Conservation (phyloP, 2,329 filamentous ascomycete genomes). For the Penicillium italicum region DNA sequence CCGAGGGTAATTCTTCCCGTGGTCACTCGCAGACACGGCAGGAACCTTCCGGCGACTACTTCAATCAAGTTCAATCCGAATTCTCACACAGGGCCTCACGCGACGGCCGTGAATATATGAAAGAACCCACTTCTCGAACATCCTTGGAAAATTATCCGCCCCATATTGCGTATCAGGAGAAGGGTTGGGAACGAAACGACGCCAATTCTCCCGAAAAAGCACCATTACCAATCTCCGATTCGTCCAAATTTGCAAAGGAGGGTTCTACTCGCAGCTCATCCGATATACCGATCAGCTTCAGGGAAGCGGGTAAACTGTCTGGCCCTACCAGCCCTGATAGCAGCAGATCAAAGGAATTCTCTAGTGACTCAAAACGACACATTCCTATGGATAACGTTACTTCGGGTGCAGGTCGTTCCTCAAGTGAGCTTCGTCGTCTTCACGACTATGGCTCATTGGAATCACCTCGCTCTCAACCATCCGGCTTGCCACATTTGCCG, state of each 20-base stretch:
- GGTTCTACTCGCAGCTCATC: slow-evolving; percentile 47
- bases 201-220: slow-evolving; percentile 17
- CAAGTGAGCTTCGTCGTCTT: slow-evolving; percentile 55
- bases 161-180: slow-evolving; percentile 91
- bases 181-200: slow-evolving; percentile 63
- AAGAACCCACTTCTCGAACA: slow-evolving; percentile 27
- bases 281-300: slow-evolving; percentile 36
- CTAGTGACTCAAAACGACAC: slow-evolving; percentile 15
- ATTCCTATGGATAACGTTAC: slow-evolving; percentile 25
- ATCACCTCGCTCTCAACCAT: slow-evolving; percentile 33
- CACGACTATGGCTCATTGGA: slow-evolving; percentile 52
- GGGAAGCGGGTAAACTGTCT: slow-evolving; percentile 41
- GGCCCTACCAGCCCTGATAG: slow-evolving; percentile 32
- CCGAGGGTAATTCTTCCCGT: slow-evolving; percentile 49
- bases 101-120: slow-evolving; percentile 19
- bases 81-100: slow-evolving; percentile 25
- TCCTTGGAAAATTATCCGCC: slow-evolving; percentile 59
- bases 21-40: slow-evolving; percentile 42
- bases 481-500: slow-evolving; percentile 42
- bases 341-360: slow-evolving; percentile 19
- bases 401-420: slow-evolving; percentile 48
- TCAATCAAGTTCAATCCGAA: slow-evolving; percentile 37
- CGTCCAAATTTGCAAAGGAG: slow-evolving; percentile 63
- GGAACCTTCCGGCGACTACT: slow-evolving; percentile 57
- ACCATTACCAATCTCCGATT: slow-evolving; percentile 42